Conservation (phyloP, 345 rosid species). For the Salix arbutifolia region DNA sequence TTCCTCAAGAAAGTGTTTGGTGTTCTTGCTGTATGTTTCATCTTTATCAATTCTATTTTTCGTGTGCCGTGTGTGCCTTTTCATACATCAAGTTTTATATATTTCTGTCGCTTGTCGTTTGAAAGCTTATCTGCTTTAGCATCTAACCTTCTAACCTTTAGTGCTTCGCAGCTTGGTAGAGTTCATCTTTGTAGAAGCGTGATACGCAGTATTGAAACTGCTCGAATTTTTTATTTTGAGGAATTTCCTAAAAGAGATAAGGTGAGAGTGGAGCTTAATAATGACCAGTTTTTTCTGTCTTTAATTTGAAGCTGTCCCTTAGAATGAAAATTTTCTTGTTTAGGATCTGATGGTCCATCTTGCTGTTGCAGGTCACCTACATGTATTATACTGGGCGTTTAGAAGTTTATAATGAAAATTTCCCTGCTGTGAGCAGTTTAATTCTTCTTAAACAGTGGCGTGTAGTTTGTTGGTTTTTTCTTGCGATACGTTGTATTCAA, state of each 20-base stretch:
- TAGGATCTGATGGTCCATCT: conserved; percentile 3
- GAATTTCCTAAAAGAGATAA: conserved; percentile 92
- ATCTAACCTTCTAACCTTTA: background rate
- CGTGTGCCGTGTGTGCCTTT: background rate
- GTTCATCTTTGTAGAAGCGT: conserved; percentile 98
- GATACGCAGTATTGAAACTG: conserved; percentile 95
- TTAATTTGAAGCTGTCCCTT: background rate
- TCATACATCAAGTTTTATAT: background rate
- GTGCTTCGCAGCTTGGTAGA: conserved; percentile 79
- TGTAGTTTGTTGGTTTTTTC: no score
- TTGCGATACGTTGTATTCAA: no score
- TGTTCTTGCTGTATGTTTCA: conserved; percentile 80
- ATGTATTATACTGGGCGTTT: conserved; percentile 98
- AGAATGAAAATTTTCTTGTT: background rate
- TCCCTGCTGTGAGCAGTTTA: conserved; percentile 65
- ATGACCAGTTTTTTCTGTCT: background rate
- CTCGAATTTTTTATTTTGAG: conserved; percentile 91
- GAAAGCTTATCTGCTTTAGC: background rate
- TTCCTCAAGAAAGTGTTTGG: conserved; percentile 95
- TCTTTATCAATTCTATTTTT: background rate
- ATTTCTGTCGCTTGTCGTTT: conserved; percentile 12
- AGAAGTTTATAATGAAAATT: conserved; percentile 97
- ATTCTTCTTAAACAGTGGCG: no score
- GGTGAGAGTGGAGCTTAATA: conserved; percentile 31
- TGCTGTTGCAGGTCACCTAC: conserved; percentile 72